Base-by-base conservation (phyloP, 345 rosid species). In the Kandelia obovata region DNA sequence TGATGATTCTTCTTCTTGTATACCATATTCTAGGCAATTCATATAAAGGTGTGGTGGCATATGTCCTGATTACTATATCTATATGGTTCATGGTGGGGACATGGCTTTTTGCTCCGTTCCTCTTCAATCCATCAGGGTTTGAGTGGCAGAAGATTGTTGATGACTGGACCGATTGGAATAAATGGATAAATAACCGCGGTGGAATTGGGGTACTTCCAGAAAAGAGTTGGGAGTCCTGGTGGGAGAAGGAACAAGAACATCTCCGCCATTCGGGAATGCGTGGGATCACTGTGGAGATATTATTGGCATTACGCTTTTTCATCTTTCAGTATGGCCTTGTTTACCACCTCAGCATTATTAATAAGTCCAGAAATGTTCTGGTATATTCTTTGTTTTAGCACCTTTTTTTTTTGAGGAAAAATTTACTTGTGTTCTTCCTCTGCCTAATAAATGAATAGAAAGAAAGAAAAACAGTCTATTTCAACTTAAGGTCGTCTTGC, bases 41-140 rank as follows among this genome's bases (percentile, higher is more conserved):
- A 30, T 92, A 96, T 76, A 90, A 97, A 83, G 87, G 97, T 21
- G 81, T 88, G 2, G 80, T 96, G 59, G 98, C 97, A 31, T 92
- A 96, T 77, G 76, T 96, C 60, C 73, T 96, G 77, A 92, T 96
- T 79, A 90, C 98, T 25, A 68, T 88, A 76, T 92, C 99, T 5
- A 89, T 96, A 92, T 96, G 99, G 99, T 96, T 96, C 78, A 92
- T 96, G 97, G 98, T 90, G 23, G 98, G 99, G 65, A 90, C 98
- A 19, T 92, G 99, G 98, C 98, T 96, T 60, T 96, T 96, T 65
- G 99, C 99, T 51, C 99, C 99, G 1, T 92, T 96, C 88, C 84
- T 95, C 57, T 96, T 92, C 85, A 96, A 96, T 79, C 99, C 99
- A 25, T 96, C 99, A 35, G 98, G 99, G 6, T 95, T 95, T 52